Evolutionary conservation across 257 asterid genomes (phyloP).

Genomic region (Echium plantagineum): DNA sequence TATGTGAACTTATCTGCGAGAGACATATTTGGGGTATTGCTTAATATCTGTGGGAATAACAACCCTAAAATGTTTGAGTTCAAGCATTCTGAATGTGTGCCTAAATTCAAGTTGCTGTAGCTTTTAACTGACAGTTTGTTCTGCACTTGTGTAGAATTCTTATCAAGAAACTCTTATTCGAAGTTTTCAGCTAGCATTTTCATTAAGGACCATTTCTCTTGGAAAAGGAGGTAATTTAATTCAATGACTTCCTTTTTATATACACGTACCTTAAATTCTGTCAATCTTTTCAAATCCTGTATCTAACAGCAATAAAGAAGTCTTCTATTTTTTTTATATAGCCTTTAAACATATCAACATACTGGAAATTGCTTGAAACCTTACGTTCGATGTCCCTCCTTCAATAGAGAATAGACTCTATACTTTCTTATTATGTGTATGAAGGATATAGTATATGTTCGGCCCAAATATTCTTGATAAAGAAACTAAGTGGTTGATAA

Average conservation of each 20-base stretch:
- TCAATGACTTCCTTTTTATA: too few relatives aligned
- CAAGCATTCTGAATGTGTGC: background rate
- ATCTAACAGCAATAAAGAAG: background rate
- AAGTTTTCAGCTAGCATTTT: slow-evolving; percentile 65
- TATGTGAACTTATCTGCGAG: background rate
- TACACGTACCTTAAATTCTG: background rate
- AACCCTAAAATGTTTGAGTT: background rate
- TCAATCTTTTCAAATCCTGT: background rate
- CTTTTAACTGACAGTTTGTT: slow-evolving; percentile 12
- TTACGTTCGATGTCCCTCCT: background rate
- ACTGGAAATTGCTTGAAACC: background rate
- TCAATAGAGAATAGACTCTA: background rate
- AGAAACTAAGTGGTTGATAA: too few relatives aligned
- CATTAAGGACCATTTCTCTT: slow-evolving; percentile 57
- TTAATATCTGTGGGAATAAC: background rate
- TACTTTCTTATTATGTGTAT: background rate
- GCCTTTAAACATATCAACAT: background rate
- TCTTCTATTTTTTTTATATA: background rate
- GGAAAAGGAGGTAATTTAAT: slow-evolving; percentile 45
- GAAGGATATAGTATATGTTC: background rate
- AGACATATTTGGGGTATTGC: too few relatives aligned
- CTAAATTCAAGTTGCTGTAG: background rate
- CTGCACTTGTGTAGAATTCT: slow-evolving; percentile 40
- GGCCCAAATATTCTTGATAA: too few relatives aligned
- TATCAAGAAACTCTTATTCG: slow-evolving; percentile 52